Evolutionary conservation across 2,329 filamentous ascomycete genomes (phyloP).

Genomic region (Cladosporium sp.): DNA sequence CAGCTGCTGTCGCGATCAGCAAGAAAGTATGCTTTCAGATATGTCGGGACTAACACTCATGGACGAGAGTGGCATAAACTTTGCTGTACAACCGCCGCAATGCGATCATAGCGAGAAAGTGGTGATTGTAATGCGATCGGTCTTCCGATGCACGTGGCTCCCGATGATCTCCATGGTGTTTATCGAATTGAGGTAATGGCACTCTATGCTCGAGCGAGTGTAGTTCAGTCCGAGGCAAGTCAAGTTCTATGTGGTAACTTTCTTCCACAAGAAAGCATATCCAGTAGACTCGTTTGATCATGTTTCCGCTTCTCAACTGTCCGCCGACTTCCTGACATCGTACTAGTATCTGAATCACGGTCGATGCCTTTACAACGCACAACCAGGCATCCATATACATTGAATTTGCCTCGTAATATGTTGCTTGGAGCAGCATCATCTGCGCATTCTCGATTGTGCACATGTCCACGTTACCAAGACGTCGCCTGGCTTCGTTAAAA

Average conservation of each 20-base stretch:
- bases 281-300: slow-evolving; percentile 54
- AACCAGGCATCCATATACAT: slow-evolving; percentile 56
- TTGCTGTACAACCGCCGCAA: not conserved
- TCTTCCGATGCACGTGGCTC: not conserved
- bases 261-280: slow-evolving; percentile 50
- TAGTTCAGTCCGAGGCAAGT: slow-evolving; percentile 53
- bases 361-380: slow-evolving; percentile 52
- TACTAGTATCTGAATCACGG: slow-evolving; percentile 55
- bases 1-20: not conserved
- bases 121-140: not conserved
- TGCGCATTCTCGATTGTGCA: slow-evolving; percentile 57
- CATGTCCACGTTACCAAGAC: slow-evolving; percentile 55
- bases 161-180: not conserved
- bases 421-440: slow-evolving; percentile 51
- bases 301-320: slow-evolving; percentile 44
- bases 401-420: slow-evolving; percentile 23
- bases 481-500: slow-evolving; percentile 59
- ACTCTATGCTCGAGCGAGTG: slow-evolving; percentile 50
- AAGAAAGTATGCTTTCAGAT: not conserved
- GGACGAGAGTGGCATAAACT: not conserved
- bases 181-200: slow-evolving; percentile 41
- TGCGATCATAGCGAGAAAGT: slow-evolving; percentile 1
- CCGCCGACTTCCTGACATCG: slow-evolving; percentile 46
- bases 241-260: slow-evolving; percentile 54
- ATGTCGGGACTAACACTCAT: not conserved